phyloP scores from a whole-genome alignment of 2,329 filamentous ascomycete genomes.

The Paraphoma chrysanthemicola region DNA sequence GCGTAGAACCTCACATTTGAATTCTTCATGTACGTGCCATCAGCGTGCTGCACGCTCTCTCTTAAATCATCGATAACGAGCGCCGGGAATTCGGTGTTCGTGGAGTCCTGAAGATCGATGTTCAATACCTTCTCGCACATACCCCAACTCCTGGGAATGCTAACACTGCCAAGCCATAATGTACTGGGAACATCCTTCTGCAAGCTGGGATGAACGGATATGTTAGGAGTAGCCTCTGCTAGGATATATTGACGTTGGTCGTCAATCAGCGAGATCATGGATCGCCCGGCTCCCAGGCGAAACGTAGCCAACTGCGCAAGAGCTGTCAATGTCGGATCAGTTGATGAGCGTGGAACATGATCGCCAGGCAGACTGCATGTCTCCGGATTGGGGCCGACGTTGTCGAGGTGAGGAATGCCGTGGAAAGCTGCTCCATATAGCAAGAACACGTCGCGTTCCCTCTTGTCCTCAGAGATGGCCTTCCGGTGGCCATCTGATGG shows the following conservation, averaged over 20 bases:
- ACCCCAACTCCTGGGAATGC: slow-evolving; percentile 31
- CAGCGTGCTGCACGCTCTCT: neutral
- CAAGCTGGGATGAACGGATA: slow-evolving; percentile 25
- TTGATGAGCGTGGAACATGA: slow-evolving; percentile 26
- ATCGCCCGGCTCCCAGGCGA: slow-evolving; percentile 39
- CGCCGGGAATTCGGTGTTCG: neutral
- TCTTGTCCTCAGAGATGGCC: slow-evolving; percentile 10
- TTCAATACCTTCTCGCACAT: slow-evolving; percentile 3
- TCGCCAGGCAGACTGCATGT: slow-evolving; percentile 10
- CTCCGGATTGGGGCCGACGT: slow-evolving; percentile 6
- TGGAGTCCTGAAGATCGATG: slow-evolving; percentile 2
- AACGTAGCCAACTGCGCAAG: slow-evolving; percentile 46
- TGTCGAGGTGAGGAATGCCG: slow-evolving; percentile 27
- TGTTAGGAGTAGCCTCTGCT: slow-evolving; percentile 45
- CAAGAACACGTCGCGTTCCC: slow-evolving; percentile 35
- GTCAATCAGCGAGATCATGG: slow-evolving; percentile 48
- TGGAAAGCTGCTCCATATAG: slow-evolving; percentile 35
- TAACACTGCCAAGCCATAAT: slow-evolving; percentile 41
- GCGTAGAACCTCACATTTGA: slow-evolving; percentile 31
- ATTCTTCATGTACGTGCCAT: neutral
- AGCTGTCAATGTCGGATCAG: slow-evolving; percentile 40
- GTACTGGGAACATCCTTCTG: slow-evolving; percentile 8
- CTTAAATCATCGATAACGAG: slow-evolving; percentile 1
- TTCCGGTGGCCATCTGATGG: neutral
- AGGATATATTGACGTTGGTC: slow-evolving; percentile 44